Evolutionary conservation across 768 basidiomycete genomes (phyloP).

Genomic region (Kwoniella sp.): DNA sequence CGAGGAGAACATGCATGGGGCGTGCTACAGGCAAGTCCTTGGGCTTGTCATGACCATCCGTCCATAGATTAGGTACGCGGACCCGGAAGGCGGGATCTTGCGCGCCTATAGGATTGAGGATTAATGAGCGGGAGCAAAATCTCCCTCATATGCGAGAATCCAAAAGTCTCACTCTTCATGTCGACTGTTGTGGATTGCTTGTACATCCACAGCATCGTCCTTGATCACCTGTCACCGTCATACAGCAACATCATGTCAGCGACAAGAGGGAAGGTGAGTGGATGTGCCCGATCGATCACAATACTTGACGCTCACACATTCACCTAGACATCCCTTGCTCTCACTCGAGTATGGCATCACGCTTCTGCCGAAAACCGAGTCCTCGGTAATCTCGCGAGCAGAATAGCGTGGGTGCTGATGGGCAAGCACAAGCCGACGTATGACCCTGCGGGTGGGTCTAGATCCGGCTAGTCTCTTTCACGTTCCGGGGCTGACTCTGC

Average conservation of each 20-base stretch:
- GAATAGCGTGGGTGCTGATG: constrained; percentile 94
- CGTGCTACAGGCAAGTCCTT: too few species aligned
- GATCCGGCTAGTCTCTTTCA: background rate
- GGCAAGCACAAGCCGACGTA: constrained; percentile 99
- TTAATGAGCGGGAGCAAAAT: too few species aligned
- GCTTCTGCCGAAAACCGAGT: constrained; percentile 84
- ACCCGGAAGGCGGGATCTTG: too few species aligned
- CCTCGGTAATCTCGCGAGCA: constrained; percentile 89
- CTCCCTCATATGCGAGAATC: too few species aligned
- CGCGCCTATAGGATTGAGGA: too few species aligned
- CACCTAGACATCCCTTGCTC: constrained; percentile 85
- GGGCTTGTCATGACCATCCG: too few species aligned
- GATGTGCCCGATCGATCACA: background rate
- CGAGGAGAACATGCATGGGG: too few species aligned
- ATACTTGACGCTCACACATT: background rate
- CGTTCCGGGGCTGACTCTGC: background rate
- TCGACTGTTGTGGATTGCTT: too few species aligned
- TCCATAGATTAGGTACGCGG: too few species aligned
- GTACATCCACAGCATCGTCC: background rate
- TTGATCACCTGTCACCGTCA: background rate
- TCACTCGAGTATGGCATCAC: constrained; percentile 93
- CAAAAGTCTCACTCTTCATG: too few species aligned
- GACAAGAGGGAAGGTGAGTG: constrained; percentile 33
- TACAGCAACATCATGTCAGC: constrained; percentile 25
- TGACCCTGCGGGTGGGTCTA: constrained; percentile 72